Conservation (phyloP, 352 stramenopile species). For the Phytophthora crassamura region DNA sequence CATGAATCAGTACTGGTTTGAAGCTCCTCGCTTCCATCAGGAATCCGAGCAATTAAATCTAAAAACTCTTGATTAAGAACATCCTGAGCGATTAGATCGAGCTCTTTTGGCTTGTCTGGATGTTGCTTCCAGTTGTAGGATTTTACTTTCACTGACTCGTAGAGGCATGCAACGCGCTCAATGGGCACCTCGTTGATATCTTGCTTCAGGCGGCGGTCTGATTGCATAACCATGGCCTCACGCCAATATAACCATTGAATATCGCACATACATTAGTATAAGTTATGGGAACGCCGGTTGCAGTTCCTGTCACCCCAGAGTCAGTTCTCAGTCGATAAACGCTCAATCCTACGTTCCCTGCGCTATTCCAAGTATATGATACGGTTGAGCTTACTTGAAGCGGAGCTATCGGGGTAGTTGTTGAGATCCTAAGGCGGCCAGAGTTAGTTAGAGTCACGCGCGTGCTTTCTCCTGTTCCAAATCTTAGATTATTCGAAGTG, state of each 20-base stretch:
- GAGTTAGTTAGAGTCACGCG: too few relatives aligned
- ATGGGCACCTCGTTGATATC: slow-evolving; percentile 10
- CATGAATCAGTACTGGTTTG: neutral
- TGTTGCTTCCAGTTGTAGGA: slow-evolving; percentile 18
- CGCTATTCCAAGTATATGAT: too few relatives aligned
- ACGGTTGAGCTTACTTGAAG: too few relatives aligned
- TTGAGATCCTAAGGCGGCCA: too few relatives aligned
- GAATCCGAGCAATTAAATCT: slow-evolving; percentile 9
- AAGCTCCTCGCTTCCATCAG: slow-evolving; percentile 3
- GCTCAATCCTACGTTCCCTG: too few relatives aligned
- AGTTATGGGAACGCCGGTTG: slow-evolving; percentile 1
- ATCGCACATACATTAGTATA: slow-evolving; percentile 3
- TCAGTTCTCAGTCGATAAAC: too few relatives aligned
- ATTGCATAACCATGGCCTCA: slow-evolving; percentile 12
- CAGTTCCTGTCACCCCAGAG: neutral
- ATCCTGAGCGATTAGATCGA: slow-evolving; percentile 22
- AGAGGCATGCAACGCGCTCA: neutral
- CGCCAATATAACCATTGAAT: slow-evolving; percentile 15
- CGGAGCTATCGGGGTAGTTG: too few relatives aligned
- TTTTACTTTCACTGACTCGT: slow-evolving; percentile 9
- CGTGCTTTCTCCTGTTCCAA: too few relatives aligned
- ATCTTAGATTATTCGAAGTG: too few relatives aligned
- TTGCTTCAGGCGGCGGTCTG: slow-evolving; percentile 8
- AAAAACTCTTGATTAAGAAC: slow-evolving; percentile 6
- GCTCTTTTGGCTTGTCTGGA: slow-evolving; percentile 13